Evolutionary conservation across 1,284 basidiomycete genomes (phyloP).

Genomic region (Cyathus olla): DNA sequence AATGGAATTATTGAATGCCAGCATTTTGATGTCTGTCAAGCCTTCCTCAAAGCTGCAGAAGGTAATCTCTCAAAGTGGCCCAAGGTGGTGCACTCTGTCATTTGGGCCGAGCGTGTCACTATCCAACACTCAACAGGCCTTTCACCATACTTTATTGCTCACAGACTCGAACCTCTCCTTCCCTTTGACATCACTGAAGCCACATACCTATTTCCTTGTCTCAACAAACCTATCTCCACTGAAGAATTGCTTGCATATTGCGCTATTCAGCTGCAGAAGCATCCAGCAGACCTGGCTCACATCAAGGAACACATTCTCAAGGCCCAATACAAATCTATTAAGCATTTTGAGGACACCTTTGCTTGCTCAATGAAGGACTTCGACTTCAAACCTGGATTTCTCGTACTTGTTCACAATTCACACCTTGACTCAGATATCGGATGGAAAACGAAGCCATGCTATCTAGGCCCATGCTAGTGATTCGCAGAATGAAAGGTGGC

Average conservation of each 20-base stretch:
- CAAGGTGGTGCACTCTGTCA: too few species aligned
- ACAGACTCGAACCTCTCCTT: conserved; percentile 37
- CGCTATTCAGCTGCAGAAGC: conserved; percentile 28
- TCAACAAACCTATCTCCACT: conserved; percentile 15
- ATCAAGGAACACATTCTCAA: conserved; percentile 16
- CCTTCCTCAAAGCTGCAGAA: too few species aligned
- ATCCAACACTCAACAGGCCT: conserved; percentile 21
- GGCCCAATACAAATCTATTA: conserved; percentile 22
- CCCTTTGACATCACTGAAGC: conserved; percentile 26
- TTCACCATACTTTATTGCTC: conserved; percentile 41
- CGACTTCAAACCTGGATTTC: too few species aligned
- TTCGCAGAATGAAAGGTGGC: too few species aligned
- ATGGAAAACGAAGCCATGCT: too few species aligned
- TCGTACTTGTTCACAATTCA: too few species aligned
- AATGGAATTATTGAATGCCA: too few species aligned
- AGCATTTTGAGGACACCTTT: conserved; percentile 36
- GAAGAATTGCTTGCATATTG: conserved; percentile 21
- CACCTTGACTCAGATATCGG: too few species aligned
- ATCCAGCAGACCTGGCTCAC: conserved; percentile 17
- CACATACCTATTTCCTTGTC: conserved; percentile 33
- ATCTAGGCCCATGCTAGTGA: too few species aligned
- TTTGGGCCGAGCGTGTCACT: conserved; percentile 48
- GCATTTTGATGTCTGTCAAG: too few species aligned
- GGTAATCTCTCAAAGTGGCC: too few species aligned
- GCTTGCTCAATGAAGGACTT: too few species aligned